phyloP scores from a whole-genome alignment of 441 rosid species.

The Jatropha podagrica region DNA sequence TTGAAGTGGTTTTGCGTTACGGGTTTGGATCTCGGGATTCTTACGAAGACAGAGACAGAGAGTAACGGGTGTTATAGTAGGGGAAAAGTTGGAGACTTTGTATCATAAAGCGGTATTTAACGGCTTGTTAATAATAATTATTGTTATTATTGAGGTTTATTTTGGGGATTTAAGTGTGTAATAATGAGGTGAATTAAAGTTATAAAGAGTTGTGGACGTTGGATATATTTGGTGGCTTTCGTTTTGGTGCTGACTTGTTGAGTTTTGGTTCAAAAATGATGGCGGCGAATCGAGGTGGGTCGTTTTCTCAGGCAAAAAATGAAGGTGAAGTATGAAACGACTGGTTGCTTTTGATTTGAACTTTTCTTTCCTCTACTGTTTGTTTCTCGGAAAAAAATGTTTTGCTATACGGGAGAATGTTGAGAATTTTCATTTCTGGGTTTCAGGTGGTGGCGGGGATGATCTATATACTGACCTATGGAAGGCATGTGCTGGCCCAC shows the following conservation, averaged over 20 bases:
- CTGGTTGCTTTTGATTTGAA: conserved; percentile 1
- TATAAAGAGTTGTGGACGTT: background rate
- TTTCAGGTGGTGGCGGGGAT: conserved; percentile 41
- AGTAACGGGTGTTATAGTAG: conserved; percentile 8
- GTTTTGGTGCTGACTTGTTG: conserved; percentile 14
- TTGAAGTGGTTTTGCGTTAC: conserved; percentile 42
- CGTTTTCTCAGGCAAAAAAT: conserved; percentile 36
- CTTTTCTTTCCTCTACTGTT: conserved; percentile 9
- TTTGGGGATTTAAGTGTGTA: conserved; percentile 19
- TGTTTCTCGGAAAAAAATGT: conserved; percentile 22
- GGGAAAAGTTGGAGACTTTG: conserved; percentile 19
- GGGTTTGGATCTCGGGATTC: conserved; percentile 44
- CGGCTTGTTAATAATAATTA: conserved; percentile 18
- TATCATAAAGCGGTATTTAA: conserved; percentile 21
- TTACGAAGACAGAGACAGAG: conserved; percentile 23
- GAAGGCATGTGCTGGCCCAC: conserved; percentile 93
- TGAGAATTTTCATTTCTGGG: conserved; percentile 18
- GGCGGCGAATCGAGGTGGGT: conserved; percentile 58
- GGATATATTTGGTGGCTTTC: conserved; percentile 14
- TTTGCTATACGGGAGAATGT: background rate
- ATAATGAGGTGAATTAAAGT: conserved; percentile 25
- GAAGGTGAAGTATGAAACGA: conserved; percentile 35
- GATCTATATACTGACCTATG: conserved; percentile 80
- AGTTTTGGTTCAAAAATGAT: conserved; percentile 25
- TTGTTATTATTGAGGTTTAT: conserved; percentile 20